These are phyloP conservation scores for Golubevia sp. DNA, from an alignment of 1,284 basidiomycete genomes.

Conservation along the genomic window DNA sequence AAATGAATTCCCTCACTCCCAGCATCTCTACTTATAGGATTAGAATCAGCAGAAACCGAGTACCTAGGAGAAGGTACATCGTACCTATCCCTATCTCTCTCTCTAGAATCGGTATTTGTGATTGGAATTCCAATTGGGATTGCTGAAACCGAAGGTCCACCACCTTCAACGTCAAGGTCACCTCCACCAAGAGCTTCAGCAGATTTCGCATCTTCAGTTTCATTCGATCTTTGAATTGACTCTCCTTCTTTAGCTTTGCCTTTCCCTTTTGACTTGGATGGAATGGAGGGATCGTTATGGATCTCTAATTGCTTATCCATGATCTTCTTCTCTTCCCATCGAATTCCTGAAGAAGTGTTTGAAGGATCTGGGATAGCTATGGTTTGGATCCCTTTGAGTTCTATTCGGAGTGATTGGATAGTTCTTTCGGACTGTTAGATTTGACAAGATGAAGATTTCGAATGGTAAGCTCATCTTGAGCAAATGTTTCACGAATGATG, in stretches of 20 bases:
- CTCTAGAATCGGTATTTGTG: not conserved
- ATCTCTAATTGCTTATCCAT: conserved; percentile 51
- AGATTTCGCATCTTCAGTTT: conserved; percentile 12
- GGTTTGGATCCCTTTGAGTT: conserved; percentile 42
- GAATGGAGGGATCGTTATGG: conserved; percentile 21
- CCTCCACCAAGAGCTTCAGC: too few relatives aligned
- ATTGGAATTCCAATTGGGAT: not conserved
- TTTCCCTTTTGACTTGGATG: conserved; percentile 12
- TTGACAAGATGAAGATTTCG: not conserved
- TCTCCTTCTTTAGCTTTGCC: conserved; percentile 31
- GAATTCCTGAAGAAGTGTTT: conserved; percentile 10
- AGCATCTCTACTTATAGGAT: too few relatives aligned
- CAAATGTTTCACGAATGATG: not conserved
- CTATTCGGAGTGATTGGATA: conserved; percentile 42
- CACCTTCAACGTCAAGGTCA: too few relatives aligned
- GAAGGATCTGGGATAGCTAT: conserved; percentile 42
- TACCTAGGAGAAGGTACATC: not conserved
- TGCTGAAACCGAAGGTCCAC: conserved; percentile 8
- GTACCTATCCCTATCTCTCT: not conserved
- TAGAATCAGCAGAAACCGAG: too few relatives aligned
- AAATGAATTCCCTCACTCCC: conserved; percentile 28
- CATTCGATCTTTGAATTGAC: conserved; percentile 9
- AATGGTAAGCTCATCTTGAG: not conserved
- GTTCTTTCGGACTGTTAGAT: conserved; percentile 29
- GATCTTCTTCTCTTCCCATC: conserved; percentile 52